These are phyloP conservation scores for Ophiorrhiza pumila DNA, from an alignment of 257 asterid species.

Conservation along the genomic window DNA sequence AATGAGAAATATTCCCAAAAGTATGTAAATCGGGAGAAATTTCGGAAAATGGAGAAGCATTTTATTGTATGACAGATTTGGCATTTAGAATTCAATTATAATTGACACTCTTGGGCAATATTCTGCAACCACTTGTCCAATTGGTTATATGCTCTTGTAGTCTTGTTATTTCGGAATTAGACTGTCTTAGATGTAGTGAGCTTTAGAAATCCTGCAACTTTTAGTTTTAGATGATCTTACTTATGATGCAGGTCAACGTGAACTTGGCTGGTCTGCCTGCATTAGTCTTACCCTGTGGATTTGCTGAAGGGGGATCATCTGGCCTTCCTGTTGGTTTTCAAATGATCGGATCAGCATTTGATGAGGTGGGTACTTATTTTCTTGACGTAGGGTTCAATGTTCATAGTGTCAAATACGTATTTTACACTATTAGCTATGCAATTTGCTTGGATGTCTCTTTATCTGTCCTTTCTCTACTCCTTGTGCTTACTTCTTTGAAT, in stretches of 20 bases:
- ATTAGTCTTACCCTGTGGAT: slow-evolving; percentile 95
- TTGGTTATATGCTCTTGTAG: too few species aligned
- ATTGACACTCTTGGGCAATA: neutral
- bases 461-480: neutral
- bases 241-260: slow-evolving; percentile 71
- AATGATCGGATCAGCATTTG: slow-evolving; percentile 90
- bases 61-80: neutral
- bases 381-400: neutral
- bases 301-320: slow-evolving; percentile 49
- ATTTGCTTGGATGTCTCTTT: neutral
- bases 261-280: slow-evolving; percentile 99
- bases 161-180: neutral
- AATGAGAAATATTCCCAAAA: neutral
- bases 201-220: neutral
- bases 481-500: neutral
- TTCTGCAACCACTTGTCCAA: neutral
- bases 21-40: neutral
- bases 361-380: slow-evolving; percentile 49
- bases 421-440: neutral
- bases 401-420: neutral
- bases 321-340: slow-evolving; percentile 83
- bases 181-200: neutral
- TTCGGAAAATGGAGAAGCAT: neutral
- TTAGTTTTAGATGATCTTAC: neutral
- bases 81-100: neutral